These are phyloP conservation scores for Arachis hypogaea DNA, from an alignment of 306 rosid genomes.

Conservation along the genomic window DNA sequence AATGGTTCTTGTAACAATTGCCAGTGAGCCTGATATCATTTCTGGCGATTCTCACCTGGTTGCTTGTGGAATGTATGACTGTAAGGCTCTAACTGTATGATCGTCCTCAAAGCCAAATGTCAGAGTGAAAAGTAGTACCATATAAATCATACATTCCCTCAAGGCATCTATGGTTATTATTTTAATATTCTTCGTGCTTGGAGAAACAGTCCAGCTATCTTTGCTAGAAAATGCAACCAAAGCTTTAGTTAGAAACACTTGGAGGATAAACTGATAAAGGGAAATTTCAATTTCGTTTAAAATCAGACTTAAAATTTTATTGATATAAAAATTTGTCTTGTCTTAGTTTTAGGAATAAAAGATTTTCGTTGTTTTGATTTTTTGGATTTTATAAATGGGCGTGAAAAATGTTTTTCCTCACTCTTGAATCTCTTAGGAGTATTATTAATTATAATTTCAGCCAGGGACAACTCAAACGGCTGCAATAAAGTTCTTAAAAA, in stretches of 20 bases:
- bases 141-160: constrained; percentile 1
- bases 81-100: constrained; percentile 20
- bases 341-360: no score
- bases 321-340: no score
- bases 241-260: neutral
- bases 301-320: no score
- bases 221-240: neutral
- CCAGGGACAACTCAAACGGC: no score
- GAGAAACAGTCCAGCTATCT: neutral
- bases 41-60: constrained; percentile 13
- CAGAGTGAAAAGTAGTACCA: constrained; percentile 14
- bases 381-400: no score
- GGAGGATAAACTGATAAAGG: no score
- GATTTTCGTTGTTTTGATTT: no score
- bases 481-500: no score
- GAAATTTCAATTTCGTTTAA: neutral
- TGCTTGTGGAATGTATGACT: constrained; percentile 28
- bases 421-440: no score
- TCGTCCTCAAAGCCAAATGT: constrained; percentile 16
- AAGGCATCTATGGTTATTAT: neutral
- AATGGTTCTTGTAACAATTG: constrained; percentile 29
- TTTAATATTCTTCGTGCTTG: neutral
- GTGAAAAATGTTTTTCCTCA: no score
- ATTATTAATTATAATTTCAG: no score
- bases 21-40: constrained; percentile 28